Base-by-base conservation (phyloP, 371 early-diverging fungal species). In the Mortierella sp. region DNA sequence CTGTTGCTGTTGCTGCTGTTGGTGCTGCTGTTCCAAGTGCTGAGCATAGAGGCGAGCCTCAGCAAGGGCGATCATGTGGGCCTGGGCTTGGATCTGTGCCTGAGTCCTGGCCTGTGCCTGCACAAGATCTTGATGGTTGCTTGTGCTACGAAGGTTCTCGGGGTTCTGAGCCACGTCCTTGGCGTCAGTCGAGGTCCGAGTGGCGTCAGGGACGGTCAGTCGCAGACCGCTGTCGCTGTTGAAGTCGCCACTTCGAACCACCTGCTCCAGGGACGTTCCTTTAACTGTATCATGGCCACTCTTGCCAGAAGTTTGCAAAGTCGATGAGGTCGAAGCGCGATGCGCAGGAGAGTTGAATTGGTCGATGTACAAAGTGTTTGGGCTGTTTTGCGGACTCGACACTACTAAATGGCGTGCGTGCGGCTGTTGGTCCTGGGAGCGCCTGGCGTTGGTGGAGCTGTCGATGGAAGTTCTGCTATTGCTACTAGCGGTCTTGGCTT, bases 41-140 rank as follows among this genome's bases (percentile, higher is more conserved):
- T 68, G 75, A 23, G 70, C 58, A 56, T 66, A 75, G 30, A 75
- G 25, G 28, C 76, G 76, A 14, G 71, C 71, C 51, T 66, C 71
- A 11, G 62, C 51, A 37, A 66, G 37, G 50, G 68, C 71, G 30
- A 70, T 70, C 64, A 64, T 64, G 21, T 70, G 67, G 25, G 71
- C 29, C 3, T 64, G 44, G 37, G 37, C 37, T 9, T 37, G 37
- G 37, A 9, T 37, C 37, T 37, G 37, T 3, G 37, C 37, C 37
- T 37, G 37, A 9, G 37, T 37, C 37, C 37, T 37, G 37, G n/a
- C 29, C 60, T 50, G 66, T 29, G 52, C 59, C 50, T 71, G 72
- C 1, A 23, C 50, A 18, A 48, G 65, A 30, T 25, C 46, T 25
- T 60, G 70, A 18, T 37, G 37, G 37, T 37, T 37, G 37, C 37